Conservation (phyloP, 2,329 filamentous ascomycete genomes). For the Sclerotinia spermophila region DNA sequence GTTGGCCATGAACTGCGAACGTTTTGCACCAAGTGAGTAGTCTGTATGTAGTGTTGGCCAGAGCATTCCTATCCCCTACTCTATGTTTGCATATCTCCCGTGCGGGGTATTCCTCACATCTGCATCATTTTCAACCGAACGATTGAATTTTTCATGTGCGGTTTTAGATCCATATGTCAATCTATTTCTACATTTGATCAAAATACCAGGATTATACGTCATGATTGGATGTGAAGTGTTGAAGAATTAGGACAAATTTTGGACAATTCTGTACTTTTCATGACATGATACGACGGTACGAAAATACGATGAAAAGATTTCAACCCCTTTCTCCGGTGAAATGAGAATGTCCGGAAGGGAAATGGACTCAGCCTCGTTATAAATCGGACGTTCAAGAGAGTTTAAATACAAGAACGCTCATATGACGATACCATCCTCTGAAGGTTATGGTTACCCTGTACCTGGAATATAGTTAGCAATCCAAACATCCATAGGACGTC, state of each 20-base stretch:
- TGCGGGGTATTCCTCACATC: background rate
- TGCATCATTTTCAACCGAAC: background rate
- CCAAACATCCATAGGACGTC: background rate
- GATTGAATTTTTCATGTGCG: background rate
- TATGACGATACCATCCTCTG: background rate
- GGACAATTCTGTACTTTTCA: background rate
- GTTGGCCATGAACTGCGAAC: background rate
- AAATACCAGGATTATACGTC: background rate
- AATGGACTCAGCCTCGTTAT: constrained; percentile 10
- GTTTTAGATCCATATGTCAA: background rate
- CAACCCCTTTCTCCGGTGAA: background rate
- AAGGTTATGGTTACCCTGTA: background rate
- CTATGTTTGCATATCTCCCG: background rate
- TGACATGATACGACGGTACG: background rate
- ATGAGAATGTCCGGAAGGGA: background rate
- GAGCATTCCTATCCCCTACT: background rate
- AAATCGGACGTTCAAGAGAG: constrained; percentile 5
- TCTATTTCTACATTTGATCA: background rate
- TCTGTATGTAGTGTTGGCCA: background rate
- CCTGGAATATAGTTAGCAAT: background rate
- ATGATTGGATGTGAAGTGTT: background rate
- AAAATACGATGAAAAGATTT: background rate
- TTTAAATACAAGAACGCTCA: background rate
- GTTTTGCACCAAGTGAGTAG: background rate
- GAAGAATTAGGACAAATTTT: background rate